Evolutionary conservation across 495 filamentous ascomycete species (phyloP).

Genomic region (Neurospora sp.): DNA sequence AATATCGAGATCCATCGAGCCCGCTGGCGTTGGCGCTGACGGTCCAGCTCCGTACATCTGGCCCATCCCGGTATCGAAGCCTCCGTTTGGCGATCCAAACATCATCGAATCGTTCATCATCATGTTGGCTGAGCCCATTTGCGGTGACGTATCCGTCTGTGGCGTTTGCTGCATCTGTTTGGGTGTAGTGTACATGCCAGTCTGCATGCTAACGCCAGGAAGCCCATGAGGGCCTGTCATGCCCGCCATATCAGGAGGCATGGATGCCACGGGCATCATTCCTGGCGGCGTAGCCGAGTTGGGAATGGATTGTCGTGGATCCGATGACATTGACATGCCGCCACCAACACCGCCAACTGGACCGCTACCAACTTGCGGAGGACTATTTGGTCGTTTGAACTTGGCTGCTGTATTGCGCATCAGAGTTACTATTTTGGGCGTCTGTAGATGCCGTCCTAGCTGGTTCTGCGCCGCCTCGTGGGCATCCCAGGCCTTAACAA

Average conservation of each 20-base stretch:
- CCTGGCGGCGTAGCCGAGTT: neutral
- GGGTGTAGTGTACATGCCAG: slow-evolving; percentile 8
- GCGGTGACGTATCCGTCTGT: slow-evolving; percentile 2
- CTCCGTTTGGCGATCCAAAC: slow-evolving; percentile 5
- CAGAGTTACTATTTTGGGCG: slow-evolving; percentile 32
- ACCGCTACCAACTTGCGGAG: neutral
- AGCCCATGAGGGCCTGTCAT: neutral
- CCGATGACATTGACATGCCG: neutral
- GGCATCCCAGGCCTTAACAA: slow-evolving; percentile 46
- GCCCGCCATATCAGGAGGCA: neutral
- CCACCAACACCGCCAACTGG: neutral
- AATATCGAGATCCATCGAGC: slow-evolving; percentile 29
- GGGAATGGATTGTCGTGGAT: neutral
- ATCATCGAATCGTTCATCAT: slow-evolving; percentile 21
- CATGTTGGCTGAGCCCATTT: slow-evolving; percentile 8
- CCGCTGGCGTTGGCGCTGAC: slow-evolving; percentile 4
- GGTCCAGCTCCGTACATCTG: slow-evolving; percentile 8
- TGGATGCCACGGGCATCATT: neutral
- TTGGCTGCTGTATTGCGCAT: slow-evolving; percentile 24
- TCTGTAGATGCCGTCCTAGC: slow-evolving; percentile 25
- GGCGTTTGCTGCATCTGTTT: slow-evolving; percentile 7
- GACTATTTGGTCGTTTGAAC: slow-evolving; percentile 8
- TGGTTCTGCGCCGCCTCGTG: slow-evolving; percentile 33
- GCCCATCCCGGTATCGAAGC: slow-evolving; percentile 10
- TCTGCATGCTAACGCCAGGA: neutral